Evolutionary conservation across 2,329 filamentous ascomycete species (phyloP), one percentile per base, ranked within the genome.

Genomic region (Pyrenochaeta sp.): DNA sequence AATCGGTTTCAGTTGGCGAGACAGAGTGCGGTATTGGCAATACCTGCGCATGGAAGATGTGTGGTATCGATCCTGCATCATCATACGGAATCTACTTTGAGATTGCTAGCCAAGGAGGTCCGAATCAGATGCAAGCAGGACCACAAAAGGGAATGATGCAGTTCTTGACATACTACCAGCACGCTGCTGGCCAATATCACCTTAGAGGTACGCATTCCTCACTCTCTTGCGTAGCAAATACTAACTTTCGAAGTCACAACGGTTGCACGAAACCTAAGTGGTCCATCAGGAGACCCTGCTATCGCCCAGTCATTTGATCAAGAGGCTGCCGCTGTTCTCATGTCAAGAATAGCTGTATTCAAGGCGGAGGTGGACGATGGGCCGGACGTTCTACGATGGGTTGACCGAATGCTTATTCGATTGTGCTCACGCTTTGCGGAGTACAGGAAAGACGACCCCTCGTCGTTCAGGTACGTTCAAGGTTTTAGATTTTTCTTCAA

Each of bases 21-120:
- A 97, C 94, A 0, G 94, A 99, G 71, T 96, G 93, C 63, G 94
- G 94, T 65, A 96, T 99, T 61, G 94, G 94, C 55, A 97, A 97
- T 69, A 99, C 94, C 1, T 97, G 93, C 73, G 93, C 92, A 3
- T 99, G 94, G 94, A 99, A 99, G 76, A 96, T 99, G 93, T 97
- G 94, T 65, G 92, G 91, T 58, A 96, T 99, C 58, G 92, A 97
- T 62, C 94, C 94, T 8, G 88, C 86, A 41, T 86, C 94, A 21
- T 96, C 91, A 64, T 97, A 97, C 63, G 94, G 91, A 49, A 83
- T 99, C 52, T 99, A 97, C 75, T 99, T 97, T 62, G 94, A 99
- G 72, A 95, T 99, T 67, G 93, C 94, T 32, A 90, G 89, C 61
- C 94, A 97, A 74, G 91, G 90, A 23, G 91, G 91, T 6, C 88